phyloP scores from a whole-genome alignment of 129 eudicot genomes.

The Artemisia annua region DNA sequence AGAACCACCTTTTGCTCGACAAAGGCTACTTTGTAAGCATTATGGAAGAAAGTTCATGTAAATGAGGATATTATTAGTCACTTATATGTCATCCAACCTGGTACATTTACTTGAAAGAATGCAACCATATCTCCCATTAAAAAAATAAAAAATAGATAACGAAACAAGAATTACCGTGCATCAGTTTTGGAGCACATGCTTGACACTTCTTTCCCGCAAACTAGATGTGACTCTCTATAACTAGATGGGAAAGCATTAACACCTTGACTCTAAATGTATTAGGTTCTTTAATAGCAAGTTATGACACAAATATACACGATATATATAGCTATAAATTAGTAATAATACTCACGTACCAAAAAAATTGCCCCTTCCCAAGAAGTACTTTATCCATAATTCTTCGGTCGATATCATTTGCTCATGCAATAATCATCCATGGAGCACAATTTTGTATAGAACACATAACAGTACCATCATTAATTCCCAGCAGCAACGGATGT shows the following conservation, averaged over 20 bases:
- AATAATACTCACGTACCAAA: no score
- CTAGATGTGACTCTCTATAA: slow-evolving; percentile 28
- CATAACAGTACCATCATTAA: not conserved
- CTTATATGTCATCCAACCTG: not conserved
- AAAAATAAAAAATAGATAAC: no score
- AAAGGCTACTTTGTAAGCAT: slow-evolving; percentile 31
- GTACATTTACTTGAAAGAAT: not conserved
- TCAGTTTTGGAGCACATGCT: not conserved
- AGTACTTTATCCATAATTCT: no score
- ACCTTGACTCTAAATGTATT: no score
- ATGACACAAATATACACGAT: no score
- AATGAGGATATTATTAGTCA: not conserved
- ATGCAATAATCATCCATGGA: slow-evolving; percentile 41
- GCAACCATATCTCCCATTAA: not conserved
- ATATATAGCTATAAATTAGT: no score
- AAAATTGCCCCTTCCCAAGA: no score
- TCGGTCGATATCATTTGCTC: no score
- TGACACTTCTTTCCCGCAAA: slow-evolving; percentile 36
- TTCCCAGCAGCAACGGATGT: slow-evolving; percentile 39
- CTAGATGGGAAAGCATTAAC: slow-evolving; percentile 28
- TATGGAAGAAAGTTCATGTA: slow-evolving; percentile 20
- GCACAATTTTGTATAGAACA: slow-evolving; percentile 11
- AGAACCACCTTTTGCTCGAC: slow-evolving; percentile 53
- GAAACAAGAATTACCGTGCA: slow-evolving; percentile 24
- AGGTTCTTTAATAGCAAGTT: no score